Percentiles rank a stretch among this genome's conserved stretches.
These are phyloP conservation scores for Lachnellula cervina DNA, from an alignment of 2,329 filamentous ascomycete genomes.

Conservation along the genomic window DNA sequence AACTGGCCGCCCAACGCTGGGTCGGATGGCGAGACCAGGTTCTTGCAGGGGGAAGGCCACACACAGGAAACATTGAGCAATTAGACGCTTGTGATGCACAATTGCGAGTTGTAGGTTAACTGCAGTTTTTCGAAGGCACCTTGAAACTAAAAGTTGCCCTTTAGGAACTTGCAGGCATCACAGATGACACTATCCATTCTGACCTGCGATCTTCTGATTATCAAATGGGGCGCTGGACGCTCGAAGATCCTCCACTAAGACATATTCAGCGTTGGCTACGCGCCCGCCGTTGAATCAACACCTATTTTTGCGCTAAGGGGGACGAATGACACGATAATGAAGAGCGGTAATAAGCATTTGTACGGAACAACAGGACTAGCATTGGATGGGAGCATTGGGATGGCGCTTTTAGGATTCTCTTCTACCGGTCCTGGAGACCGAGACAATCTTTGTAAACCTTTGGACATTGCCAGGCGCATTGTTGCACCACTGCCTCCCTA, in stretches of 20 bases:
- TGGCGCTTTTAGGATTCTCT: conserved; percentile 11
- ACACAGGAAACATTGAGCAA: conserved; percentile 42
- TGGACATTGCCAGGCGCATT: not conserved
- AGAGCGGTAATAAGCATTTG: conserved; percentile 4
- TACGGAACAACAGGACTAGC: conserved; percentile 8
- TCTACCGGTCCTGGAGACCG: conserved; percentile 13
- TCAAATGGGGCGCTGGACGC: conserved; percentile 55
- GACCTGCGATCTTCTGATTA: conserved; percentile 51
- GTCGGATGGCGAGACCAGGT: conserved; percentile 49
- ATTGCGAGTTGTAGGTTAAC: conserved; percentile 48
- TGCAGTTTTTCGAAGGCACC: not conserved
- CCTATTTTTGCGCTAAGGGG: not conserved
- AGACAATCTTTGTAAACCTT: not conserved
- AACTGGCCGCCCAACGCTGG: conserved; percentile 57
- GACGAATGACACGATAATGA: not conserved
- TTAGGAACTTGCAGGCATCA: conserved; percentile 54
- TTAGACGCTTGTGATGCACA: conserved; percentile 52
- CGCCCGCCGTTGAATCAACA: conserved; percentile 27
- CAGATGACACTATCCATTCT: conserved; percentile 54
- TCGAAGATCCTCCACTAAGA: conserved; percentile 55
- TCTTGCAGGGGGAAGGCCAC: conserved; percentile 47
- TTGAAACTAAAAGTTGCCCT: not conserved
- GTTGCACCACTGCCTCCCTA: not conserved
- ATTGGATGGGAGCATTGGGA: conserved; percentile 13
- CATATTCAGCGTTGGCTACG: conserved; percentile 56